A percentile compares a stretch with the other conserved stretches of the same genome.
Evolutionary conservation across 768 basidiomycete species (phyloP).

Genomic region (Russula lepida): DNA sequence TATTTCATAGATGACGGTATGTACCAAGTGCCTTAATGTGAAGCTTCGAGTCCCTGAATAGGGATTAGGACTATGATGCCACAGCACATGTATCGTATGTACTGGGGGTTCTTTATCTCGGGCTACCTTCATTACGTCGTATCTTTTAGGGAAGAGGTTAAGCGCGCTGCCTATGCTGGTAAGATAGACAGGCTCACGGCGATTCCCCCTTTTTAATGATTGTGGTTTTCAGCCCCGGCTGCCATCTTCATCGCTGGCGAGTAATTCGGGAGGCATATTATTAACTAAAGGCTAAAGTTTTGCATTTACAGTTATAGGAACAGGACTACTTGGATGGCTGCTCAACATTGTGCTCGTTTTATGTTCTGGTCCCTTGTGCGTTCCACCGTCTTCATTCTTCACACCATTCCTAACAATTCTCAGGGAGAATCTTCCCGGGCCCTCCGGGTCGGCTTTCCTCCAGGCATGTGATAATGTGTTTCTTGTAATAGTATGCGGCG

Average conservation of each 20-base stretch:
- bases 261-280: not conserved
- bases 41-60: slow-evolving; percentile 6
- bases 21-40: slow-evolving; percentile 14
- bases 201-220: not conserved
- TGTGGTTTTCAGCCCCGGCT: slow-evolving; percentile 10
- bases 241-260: slow-evolving; percentile 11
- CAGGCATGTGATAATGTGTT: slow-evolving; percentile 32
- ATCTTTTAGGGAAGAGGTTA: slow-evolving; percentile 59
- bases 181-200: not conserved
- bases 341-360: slow-evolving; percentile 83
- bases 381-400: slow-evolving; percentile 5
- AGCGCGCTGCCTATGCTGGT: slow-evolving; percentile 72
- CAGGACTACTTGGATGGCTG: slow-evolving; percentile 74
- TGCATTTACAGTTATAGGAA: slow-evolving; percentile 67
- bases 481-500: not conserved
- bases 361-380: slow-evolving; percentile 70
- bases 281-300: slow-evolving; percentile 45
- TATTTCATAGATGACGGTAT: slow-evolving; percentile 47
- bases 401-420: not conserved
- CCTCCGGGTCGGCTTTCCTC: slow-evolving; percentile 65
- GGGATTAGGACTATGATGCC: slow-evolving; percentile 61
- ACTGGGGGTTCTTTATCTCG: not conserved
- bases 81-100: slow-evolving; percentile 76
- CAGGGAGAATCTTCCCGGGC: slow-evolving; percentile 58
- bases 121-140: not conserved